A percentile compares a stretch with the other conserved stretches of the same genome.
Evolutionary conservation across 2,329 filamentous ascomycete genomes (phyloP).

Genomic region (Fusarium verrucosum): DNA sequence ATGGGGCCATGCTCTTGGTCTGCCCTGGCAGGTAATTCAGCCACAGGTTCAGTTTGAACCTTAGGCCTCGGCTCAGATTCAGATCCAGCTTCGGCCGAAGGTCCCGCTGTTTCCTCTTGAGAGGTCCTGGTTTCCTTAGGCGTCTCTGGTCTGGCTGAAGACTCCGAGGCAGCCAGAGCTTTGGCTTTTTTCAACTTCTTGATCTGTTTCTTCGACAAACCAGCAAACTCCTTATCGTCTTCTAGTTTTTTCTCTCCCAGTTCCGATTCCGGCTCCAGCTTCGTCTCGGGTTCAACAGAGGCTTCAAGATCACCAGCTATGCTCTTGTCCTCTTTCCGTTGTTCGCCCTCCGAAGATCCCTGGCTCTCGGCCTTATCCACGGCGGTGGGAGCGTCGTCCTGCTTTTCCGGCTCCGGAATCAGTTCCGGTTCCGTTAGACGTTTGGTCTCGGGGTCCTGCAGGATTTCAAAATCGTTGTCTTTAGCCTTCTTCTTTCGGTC

Average conservation of each 20-base stretch:
- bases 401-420: constrained; percentile 42
- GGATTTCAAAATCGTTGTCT: constrained; percentile 43
- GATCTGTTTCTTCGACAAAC: constrained; percentile 43
- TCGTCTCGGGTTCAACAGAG: constrained; percentile 29
- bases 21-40: constrained; percentile 13
- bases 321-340: constrained; percentile 32
- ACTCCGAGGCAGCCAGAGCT: constrained; percentile 32
- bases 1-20: constrained; percentile 29
- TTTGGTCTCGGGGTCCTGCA: constrained; percentile 44
- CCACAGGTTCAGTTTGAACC: constrained; percentile 17
- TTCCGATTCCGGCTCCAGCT: constrained; percentile 30
- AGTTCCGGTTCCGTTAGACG: constrained; percentile 37
- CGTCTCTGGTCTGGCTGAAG: constrained; percentile 28
- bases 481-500: constrained; percentile 50
- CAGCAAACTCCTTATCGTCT: constrained; percentile 38
- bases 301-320: constrained; percentile 26
- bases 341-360: constrained; percentile 28
- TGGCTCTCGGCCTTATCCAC: constrained; percentile 37
- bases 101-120: constrained; percentile 21
- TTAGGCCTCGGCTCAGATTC: constrained; percentile 29
- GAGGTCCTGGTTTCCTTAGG: constrained; percentile 28
- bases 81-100: constrained; percentile 32
- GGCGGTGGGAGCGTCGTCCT: constrained; percentile 39
- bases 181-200: constrained; percentile 41
- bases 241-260: constrained; percentile 34